phyloP scores from a whole-genome alignment of 2,329 filamentous ascomycete species.

The Apiospora marii region DNA sequence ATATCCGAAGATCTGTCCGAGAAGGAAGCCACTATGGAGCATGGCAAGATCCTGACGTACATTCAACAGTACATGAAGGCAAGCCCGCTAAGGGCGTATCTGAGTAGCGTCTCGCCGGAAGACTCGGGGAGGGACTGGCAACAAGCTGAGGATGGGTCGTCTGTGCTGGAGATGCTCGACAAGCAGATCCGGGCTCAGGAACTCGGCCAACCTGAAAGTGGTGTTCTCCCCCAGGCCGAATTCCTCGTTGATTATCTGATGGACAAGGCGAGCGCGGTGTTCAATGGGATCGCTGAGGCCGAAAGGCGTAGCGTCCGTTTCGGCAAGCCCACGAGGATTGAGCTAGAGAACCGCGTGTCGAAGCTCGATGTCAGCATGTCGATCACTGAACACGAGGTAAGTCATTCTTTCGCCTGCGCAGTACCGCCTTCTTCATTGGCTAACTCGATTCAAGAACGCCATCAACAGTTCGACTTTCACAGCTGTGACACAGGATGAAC shows the following conservation, averaged over 20 bases:
- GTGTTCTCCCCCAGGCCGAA: conserved; percentile 66
- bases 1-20: conserved; percentile 77
- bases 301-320: conserved; percentile 74
- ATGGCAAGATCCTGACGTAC: conserved; percentile 77
- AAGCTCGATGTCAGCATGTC: conserved; percentile 67
- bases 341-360: conserved; percentile 53
- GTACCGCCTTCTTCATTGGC: conserved; percentile 13
- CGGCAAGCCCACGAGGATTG: conserved; percentile 60
- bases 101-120: conserved; percentile 58
- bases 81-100: conserved; percentile 71
- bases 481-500: conserved; percentile 50
- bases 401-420: not conserved
- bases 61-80: conserved; percentile 74
- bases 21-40: conserved; percentile 79
- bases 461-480: conserved; percentile 48
- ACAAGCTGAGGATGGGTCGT: conserved; percentile 52
- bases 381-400: conserved; percentile 6
- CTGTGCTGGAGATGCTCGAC: conserved; percentile 57
- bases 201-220: conserved; percentile 53
- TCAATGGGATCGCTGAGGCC: conserved; percentile 73
- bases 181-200: conserved; percentile 58
- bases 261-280: conserved; percentile 66
- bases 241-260: conserved; percentile 68
- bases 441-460: conserved; percentile 42
- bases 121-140: conserved; percentile 58